Evolutionary conservation across 1,284 basidiomycete genomes (phyloP), one percentile per base, ranked within the genome.

Genomic region (Sporisorium scitamineum): DNA sequence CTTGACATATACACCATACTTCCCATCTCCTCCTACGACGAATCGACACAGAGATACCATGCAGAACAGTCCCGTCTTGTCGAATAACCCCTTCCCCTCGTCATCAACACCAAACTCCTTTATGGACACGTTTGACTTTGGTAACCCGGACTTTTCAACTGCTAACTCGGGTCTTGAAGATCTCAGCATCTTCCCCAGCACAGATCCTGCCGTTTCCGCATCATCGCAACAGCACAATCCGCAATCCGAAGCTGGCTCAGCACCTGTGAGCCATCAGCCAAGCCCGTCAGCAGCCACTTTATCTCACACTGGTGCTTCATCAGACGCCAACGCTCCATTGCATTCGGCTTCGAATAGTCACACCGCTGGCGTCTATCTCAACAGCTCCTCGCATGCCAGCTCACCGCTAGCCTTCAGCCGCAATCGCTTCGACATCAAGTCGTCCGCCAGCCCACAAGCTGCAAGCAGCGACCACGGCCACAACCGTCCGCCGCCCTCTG

Each of bases 101-200:
- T 67, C 72, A 10, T 70, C 72, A 14, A 75, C 67, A 31, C 68
- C 69, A 31, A 69, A 73, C 47, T 76, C 71, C 31, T 77, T 76
- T 39, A 79, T 81, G 66, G 80, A 80, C 39, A 61, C 76, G 18
- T 81, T 81, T 39, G 80, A 81, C 54, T 81, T 81, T 55, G 72
- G 70, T 34, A 65, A 79, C 32, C 53, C 72, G 32, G 70, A 76
- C 41, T 70, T 79, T 31, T 65, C 65, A 27, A 53, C 60, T 8
- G 41, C 79, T 37, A 73, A 72, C 50, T 64, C 69, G 5, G 69
- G 71, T 41, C 31, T 79, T 32, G 79, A 79, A 22, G 79, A 80
- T 42, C 57, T 80, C 50, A 51, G 62, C 53, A 73, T 75, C 63
- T 79, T 79, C 51, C 34, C 57, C 16, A 53, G 61, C 37, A 54